These are phyloP conservation scores for Novymonas esmeraldas DNA, from an alignment of 208 protist genomes.

Conservation along the genomic window DNA sequence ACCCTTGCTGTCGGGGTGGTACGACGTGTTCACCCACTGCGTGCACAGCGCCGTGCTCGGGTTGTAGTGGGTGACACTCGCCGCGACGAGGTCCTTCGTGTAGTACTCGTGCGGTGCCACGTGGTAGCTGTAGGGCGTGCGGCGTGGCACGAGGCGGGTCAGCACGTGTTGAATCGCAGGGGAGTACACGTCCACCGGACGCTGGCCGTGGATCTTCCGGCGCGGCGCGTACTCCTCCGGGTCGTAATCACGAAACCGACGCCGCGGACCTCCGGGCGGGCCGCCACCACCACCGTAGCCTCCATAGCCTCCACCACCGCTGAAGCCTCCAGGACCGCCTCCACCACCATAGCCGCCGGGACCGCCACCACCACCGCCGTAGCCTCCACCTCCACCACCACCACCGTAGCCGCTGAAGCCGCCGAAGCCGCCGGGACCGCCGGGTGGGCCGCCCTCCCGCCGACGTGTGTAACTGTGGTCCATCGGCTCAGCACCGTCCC, in stretches of 20 bases:
- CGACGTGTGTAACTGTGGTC: conserved; percentile 16
- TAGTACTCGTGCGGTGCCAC: conserved; percentile 86
- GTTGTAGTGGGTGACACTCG: conserved; percentile 72
- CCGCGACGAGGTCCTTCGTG: conserved; percentile 80
- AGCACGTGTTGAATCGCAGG: conserved; percentile 80
- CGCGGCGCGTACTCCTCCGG: conserved; percentile 83
- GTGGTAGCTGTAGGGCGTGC: conserved; percentile 77
- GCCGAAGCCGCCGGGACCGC: conserved; percentile 1
- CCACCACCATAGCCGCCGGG: no score
- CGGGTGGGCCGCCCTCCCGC: conserved; percentile 16
- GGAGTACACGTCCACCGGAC: conserved; percentile 84
- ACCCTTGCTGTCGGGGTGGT: conserved; percentile 78
- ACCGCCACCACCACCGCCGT: not conserved
- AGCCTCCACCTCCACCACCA: no score
- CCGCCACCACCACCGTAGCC: conserved; percentile 8
- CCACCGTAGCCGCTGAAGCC: conserved; percentile 1
- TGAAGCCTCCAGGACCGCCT: conserved; percentile 3
- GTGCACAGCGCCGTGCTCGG: conserved; percentile 87
- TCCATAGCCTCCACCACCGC: conserved; percentile 1
- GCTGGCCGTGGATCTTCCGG: conserved; percentile 74
- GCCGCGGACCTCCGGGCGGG: conserved; percentile 28
- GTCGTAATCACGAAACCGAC: conserved; percentile 65
- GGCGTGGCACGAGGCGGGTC: conserved; percentile 66
- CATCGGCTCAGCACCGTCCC: no score
- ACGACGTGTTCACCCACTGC: conserved; percentile 91